Base-by-base conservation (phyloP, 208 protist genomes). In the Strigomonas oncopelti region DNA sequence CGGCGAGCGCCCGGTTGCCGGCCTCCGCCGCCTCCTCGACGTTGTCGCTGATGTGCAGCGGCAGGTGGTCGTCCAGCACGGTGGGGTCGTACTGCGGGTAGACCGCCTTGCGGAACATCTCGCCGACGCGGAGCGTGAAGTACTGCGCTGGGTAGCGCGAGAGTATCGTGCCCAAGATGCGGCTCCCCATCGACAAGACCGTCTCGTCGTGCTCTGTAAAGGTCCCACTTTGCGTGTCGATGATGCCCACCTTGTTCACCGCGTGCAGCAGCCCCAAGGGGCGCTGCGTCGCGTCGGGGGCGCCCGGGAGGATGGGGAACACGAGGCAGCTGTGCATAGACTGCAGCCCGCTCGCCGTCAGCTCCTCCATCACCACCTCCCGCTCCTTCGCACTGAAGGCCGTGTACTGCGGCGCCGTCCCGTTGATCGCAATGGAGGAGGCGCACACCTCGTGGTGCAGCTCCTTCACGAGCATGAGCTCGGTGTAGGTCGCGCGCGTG, bases 271-370 rank as follows among this genome's bases (percentile, higher is more conserved):
- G 91, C 16, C 91, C 91, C 57, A 78, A 75, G 7, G 24, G 14
- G 36, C 38, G 32, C 8, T 65, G 18, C 5, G 38, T 48, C 18
- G 59, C 69, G 20, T 73, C 68, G 8, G 54, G 32, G 1, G 77
- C 76, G 14, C 71, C 27, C 5, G 83, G 69, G 28, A 89, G 51
- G 18, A 96, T 86, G 22, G 91, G 91, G 57, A 92, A 90, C 24
- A 94, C 83, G 45, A 96, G 84, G 58, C 91, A 96, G 61, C 77
- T 94, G 16, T 69, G 71, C 69, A 96, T 91, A 25, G 87, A 87
- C 25, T 83, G 78, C 48, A 83, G 79, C 7, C 88, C 88, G 45
- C 58, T 90, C 5, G 69, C 28, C 52, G 68, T 34, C 38, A 82
- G 55, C 38, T 88, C 77, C 18, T 69, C 65, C 56, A 83, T 57